Percentiles rank a stretch among this genome's conserved stretches.
These are phyloP conservation scores for Sphagnurus paluster DNA, from an alignment of 1,284 basidiomycete species.

Conservation along the genomic window DNA sequence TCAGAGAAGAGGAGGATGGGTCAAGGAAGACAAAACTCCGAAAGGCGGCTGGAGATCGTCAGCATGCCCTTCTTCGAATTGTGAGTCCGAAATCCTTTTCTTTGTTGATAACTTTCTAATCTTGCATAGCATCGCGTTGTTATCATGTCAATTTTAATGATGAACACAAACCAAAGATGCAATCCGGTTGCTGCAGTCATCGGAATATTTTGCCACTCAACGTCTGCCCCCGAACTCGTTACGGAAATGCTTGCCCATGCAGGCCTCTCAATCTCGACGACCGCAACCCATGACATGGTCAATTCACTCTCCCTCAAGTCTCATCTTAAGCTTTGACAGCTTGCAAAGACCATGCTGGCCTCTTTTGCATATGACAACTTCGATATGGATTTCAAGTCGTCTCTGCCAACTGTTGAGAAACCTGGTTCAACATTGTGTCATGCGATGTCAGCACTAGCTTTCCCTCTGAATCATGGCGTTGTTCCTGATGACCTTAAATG, in stretches of 20 bases:
- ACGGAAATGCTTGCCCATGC: slow-evolving; percentile 9
- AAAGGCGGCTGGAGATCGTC: not conserved
- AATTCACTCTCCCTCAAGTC: slow-evolving; percentile 6
- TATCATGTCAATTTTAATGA: slow-evolving; percentile 8
- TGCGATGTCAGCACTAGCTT: slow-evolving; percentile 12
- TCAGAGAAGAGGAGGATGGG: not conserved
- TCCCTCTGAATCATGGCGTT: slow-evolving; percentile 10
- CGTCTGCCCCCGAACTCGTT: slow-evolving; percentile 14
- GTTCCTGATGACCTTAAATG: slow-evolving; percentile 11
- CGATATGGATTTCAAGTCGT: slow-evolving; percentile 16
- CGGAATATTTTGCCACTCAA: slow-evolving; percentile 18
- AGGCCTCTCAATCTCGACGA: slow-evolving; percentile 1
- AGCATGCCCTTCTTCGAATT: not conserved
- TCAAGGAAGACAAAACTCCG: not conserved
- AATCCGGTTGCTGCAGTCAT: slow-evolving; percentile 18
- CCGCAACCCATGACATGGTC: slow-evolving; percentile 2
- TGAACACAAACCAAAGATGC: slow-evolving; percentile 16
- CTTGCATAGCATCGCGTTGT: slow-evolving; percentile 14
- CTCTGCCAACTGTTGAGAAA: slow-evolving; percentile 12
- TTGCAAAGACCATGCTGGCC: not conserved
- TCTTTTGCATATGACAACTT: slow-evolving; percentile 19
- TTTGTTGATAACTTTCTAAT: not conserved
- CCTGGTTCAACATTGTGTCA: slow-evolving; percentile 6
- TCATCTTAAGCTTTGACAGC: not conserved
- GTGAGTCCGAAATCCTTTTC: not conserved